Conservation (phyloP, 768 basidiomycete species). For the Tephrocybe sp. region DNA sequence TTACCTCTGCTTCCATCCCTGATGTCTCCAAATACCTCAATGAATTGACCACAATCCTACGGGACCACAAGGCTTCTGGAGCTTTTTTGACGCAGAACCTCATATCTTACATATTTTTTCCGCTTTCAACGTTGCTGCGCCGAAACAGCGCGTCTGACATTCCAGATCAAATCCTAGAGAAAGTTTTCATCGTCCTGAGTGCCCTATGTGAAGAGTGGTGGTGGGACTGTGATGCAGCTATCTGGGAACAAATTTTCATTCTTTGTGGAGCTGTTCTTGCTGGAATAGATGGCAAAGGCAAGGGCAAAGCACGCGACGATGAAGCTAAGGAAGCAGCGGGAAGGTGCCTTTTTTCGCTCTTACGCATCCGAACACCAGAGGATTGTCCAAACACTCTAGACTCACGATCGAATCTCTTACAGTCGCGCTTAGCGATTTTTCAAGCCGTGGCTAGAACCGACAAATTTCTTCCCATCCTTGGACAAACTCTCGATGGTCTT, state of each 20-base stretch:
- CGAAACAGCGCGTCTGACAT: constrained; percentile 68
- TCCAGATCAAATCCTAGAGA: constrained; percentile 79
- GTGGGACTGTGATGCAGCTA: constrained; percentile 70
- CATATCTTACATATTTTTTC: constrained; percentile 85
- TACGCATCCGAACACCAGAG: constrained; percentile 47
- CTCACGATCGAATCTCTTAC: constrained; percentile 17
- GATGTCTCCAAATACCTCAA: constrained; percentile 49
- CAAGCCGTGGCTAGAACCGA: constrained; percentile 40
- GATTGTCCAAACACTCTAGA: constrained; percentile 29
- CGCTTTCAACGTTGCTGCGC: constrained; percentile 79
- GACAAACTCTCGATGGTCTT: constrained; percentile 79
- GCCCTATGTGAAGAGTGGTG: constrained; percentile 75
- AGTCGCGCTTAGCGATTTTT: constrained; percentile 33
- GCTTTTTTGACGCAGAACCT: constrained; percentile 50
- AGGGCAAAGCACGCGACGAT: constrained; percentile 67
- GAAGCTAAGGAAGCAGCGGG: constrained; percentile 80
- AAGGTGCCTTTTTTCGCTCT: constrained; percentile 58
- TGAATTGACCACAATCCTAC: constrained; percentile 47
- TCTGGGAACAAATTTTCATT: constrained; percentile 88
- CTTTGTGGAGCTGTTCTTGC: constrained; percentile 65
- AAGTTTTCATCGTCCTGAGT: constrained; percentile 55
- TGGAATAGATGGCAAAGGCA: constrained; percentile 65
- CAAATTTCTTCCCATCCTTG: constrained; percentile 72
- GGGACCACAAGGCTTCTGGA: constrained; percentile 35
- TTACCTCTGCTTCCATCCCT: constrained; percentile 54